phyloP scores from a whole-genome alignment of 2,329 filamentous ascomycete species.

The Venturia aucupariae region DNA sequence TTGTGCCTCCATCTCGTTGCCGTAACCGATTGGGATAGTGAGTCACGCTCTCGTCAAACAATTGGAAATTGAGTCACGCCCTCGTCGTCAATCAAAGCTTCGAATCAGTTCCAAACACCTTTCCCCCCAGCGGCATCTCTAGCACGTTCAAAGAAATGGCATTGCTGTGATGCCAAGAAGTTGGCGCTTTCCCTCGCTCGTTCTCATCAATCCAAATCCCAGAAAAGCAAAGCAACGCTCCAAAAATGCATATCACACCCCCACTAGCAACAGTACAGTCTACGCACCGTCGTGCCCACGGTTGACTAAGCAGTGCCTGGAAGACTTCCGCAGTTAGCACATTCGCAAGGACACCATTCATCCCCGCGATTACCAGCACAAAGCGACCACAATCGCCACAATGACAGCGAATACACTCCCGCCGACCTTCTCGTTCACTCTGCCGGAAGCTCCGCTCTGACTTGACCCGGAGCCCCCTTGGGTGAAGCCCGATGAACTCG shows the following conservation, averaged over 20 bases:
- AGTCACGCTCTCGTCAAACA: no score
- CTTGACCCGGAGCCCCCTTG: neutral
- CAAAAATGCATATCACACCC: neutral
- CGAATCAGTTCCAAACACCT: no score
- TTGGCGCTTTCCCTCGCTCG: no score
- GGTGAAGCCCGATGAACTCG: constrained; percentile 7
- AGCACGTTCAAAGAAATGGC: neutral
- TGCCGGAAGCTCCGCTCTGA: constrained; percentile 14
- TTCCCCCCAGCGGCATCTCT: no score
- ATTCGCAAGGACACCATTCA: neutral
- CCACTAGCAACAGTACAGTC: neutral
- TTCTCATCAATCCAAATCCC: no score
- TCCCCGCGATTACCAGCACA: constrained; percentile 16
- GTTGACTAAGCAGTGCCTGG: neutral
- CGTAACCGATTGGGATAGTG: no score
- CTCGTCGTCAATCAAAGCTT: no score
- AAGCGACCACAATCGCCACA: constrained; percentile 24
- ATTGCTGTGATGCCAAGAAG: no score
- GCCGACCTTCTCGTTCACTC: constrained; percentile 23
- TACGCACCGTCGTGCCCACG: no score
- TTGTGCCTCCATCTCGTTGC: no score
- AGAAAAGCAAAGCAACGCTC: neutral
- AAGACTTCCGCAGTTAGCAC: neutral
- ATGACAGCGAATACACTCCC: constrained; percentile 26
- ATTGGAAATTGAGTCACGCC: no score